Conservation (phyloP, 495 filamentous ascomycete species). For the Aspergillus baeticus region DNA sequence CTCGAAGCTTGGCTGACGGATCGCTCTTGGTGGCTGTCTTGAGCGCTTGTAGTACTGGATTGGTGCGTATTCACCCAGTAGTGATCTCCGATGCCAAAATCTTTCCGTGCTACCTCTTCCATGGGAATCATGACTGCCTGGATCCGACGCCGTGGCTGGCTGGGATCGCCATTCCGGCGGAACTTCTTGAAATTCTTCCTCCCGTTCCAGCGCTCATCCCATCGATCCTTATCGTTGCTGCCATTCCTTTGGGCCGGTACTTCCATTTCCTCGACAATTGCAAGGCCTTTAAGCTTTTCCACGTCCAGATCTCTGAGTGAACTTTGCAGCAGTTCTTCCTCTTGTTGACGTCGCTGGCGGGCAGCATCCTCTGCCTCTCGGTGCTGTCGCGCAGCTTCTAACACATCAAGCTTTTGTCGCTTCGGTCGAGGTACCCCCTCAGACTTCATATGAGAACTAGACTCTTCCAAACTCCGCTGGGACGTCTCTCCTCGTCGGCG, state of each 20-base stretch:
- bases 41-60: constrained; percentile 22
- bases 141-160: constrained; percentile 40
- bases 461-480: constrained; percentile 12
- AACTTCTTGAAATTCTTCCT: constrained; percentile 97
- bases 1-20: constrained; percentile 21
- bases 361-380: constrained; percentile 61
- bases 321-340: constrained; percentile 56
- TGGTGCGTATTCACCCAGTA: constrained; percentile 60
- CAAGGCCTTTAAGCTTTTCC: constrained; percentile 68
- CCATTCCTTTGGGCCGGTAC: constrained; percentile 35
- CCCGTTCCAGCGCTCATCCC: constrained; percentile 93
- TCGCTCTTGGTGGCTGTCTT: constrained; percentile 15
- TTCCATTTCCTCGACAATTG: constrained; percentile 80
- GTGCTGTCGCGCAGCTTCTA: constrained; percentile 64
- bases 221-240: constrained; percentile 53
- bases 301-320: constrained; percentile 61
- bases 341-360: constrained; percentile 35
- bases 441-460: constrained; percentile 9
- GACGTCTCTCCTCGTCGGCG: constrained; percentile 47
- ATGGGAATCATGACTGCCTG: constrained; percentile 71
- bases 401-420: constrained; percentile 64
- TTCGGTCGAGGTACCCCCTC: constrained; percentile 35
- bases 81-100: constrained; percentile 81
- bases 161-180: constrained; percentile 55
- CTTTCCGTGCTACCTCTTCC: constrained; percentile 75